These are phyloP conservation scores for Vaccinium macrocarpon DNA, from an alignment of 148 eudicot genomes.

Conservation along the genomic window DNA sequence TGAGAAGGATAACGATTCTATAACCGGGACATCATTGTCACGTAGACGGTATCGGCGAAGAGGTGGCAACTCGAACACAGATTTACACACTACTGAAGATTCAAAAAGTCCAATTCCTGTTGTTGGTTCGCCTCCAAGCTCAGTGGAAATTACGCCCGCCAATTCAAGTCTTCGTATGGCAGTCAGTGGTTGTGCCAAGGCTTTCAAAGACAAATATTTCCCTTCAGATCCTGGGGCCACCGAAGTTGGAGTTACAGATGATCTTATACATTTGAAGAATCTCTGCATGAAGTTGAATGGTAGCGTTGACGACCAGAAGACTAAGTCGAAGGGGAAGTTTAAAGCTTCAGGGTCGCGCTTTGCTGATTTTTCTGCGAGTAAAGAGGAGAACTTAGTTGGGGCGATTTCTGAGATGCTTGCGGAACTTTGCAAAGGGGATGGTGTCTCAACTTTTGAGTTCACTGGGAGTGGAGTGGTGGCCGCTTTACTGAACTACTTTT, in stretches of 20 bases:
- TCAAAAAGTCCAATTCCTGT: slow-evolving; percentile 47
- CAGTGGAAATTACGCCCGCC: slow-evolving; percentile 47
- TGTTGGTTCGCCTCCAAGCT: slow-evolving; percentile 69
- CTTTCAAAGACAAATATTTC: slow-evolving; percentile 82
- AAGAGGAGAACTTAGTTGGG: slow-evolving; percentile 70
- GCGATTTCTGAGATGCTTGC: slow-evolving; percentile 74
- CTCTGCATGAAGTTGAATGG: slow-evolving; percentile 76
- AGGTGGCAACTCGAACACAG: slow-evolving; percentile 53
- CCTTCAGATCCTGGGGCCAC: slow-evolving; percentile 62
- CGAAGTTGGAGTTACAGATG: slow-evolving; percentile 81
- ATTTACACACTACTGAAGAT: slow-evolving; percentile 59
- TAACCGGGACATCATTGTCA: slow-evolving; percentile 65
- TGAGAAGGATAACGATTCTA: slow-evolving; percentile 73
- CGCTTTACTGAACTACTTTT: slow-evolving; percentile 77
- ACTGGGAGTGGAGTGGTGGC: slow-evolving; percentile 92
- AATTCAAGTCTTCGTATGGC: slow-evolving; percentile 65
- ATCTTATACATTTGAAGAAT: slow-evolving; percentile 75
- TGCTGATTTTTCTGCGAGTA: slow-evolving; percentile 53
- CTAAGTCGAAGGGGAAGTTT: slow-evolving; percentile 72
- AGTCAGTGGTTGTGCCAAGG: slow-evolving; percentile 74
- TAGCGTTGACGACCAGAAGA: slow-evolving; percentile 65
- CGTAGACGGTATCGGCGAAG: slow-evolving; percentile 82
- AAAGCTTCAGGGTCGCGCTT: slow-evolving; percentile 50
- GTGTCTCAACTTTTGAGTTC: slow-evolving; percentile 96
- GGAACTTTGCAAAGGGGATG: slow-evolving; percentile 87